Conservation (phyloP, 768 basidiomycete genomes). For the Tricholoma bakamatsutake region DNA sequence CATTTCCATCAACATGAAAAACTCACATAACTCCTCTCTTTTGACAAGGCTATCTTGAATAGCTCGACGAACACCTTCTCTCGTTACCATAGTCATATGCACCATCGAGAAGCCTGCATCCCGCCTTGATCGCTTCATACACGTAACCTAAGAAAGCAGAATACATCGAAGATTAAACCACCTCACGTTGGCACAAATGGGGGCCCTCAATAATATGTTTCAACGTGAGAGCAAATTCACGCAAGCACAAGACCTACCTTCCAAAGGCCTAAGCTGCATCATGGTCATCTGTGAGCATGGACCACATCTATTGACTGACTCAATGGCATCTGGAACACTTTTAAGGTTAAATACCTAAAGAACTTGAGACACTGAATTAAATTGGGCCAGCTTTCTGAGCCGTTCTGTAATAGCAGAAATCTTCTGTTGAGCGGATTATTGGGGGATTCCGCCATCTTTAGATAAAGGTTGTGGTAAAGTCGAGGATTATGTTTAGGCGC, state of each 20-base stretch:
- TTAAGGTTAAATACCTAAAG: no score
- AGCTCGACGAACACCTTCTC: constrained; percentile 74
- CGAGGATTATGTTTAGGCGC: no score
- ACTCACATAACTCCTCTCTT: constrained; percentile 81
- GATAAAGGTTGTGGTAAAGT: no score
- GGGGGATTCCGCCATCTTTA: background rate
- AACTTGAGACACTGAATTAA: background rate
- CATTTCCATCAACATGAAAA: background rate
- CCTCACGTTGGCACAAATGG: no score
- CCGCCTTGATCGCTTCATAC: constrained; percentile 79
- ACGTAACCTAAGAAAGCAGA: constrained; percentile 19
- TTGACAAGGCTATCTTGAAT: constrained; percentile 78
- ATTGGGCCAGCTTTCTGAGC: constrained; percentile 42
- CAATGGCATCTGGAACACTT: no score
- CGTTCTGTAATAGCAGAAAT: constrained; percentile 54
- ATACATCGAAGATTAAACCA: no score
- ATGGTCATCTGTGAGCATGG: no score
- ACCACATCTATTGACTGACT: no score
- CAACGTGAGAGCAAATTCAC: no score
- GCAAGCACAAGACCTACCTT: no score
- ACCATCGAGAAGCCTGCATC: constrained; percentile 83
- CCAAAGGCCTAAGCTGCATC: no score
- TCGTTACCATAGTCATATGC: constrained; percentile 90
- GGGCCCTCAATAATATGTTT: no score
- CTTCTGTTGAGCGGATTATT: background rate